Conservation (phyloP, 2,329 filamentous ascomycete genomes). For the Ophiostoma fasciatum region DNA sequence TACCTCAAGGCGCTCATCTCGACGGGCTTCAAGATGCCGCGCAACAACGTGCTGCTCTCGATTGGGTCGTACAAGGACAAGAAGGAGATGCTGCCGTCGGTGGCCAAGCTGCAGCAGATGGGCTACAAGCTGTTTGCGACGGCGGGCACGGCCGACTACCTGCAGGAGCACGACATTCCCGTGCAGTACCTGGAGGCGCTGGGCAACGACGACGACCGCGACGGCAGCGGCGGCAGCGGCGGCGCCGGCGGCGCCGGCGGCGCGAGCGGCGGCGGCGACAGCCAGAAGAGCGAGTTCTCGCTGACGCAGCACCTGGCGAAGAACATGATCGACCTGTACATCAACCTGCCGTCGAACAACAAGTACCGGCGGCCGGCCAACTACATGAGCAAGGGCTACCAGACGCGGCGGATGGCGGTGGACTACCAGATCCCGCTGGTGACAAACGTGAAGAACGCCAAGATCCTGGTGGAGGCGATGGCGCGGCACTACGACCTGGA, state of each 20-base stretch:
- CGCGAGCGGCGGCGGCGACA: conserved; percentile 16
- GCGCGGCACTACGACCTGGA: conserved; percentile 76
- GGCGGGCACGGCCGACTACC: conserved; percentile 89
- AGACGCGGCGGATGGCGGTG: conserved; percentile 92
- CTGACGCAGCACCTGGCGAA: conserved; percentile 92
- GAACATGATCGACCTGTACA: conserved; percentile 96
- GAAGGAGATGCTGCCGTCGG: conserved; percentile 87
- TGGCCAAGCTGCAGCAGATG: conserved; percentile 75
- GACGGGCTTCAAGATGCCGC: conserved; percentile 90
- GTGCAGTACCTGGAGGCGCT: conserved; percentile 91
- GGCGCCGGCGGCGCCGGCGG: conserved; percentile 34
- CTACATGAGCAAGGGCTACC: conserved; percentile 97
- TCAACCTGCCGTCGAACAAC: conserved; percentile 98
- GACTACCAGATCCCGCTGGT: conserved; percentile 94
- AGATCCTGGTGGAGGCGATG: conserved; percentile 90
- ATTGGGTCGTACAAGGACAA: conserved; percentile 98
- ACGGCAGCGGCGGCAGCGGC: not conserved
- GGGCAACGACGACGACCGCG: conserved; percentile 49
- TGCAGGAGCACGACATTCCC: conserved; percentile 80
- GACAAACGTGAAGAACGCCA: conserved; percentile 98
- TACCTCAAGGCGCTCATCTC: conserved; percentile 94
- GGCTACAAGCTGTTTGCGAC: conserved; percentile 96
- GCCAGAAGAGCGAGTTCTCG: conserved; percentile 91
- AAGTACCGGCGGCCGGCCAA: conserved; percentile 91
- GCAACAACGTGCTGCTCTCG: conserved; percentile 87